These are phyloP conservation scores for Neonectria hederae DNA, from an alignment of 2,329 filamentous ascomycete genomes.

Conservation along the genomic window DNA sequence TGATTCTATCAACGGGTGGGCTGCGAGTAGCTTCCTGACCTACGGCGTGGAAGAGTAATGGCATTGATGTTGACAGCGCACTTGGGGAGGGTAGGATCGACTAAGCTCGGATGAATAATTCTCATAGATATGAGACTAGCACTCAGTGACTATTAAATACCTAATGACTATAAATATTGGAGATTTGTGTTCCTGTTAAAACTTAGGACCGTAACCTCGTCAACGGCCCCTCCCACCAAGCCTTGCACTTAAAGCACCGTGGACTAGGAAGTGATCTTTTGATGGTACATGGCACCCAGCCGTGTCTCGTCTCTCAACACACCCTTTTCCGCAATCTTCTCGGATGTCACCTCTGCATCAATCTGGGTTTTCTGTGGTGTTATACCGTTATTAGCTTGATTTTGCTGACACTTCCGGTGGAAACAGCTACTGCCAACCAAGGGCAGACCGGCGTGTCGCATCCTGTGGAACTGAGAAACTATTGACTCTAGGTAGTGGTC, in stretches of 20 bases:
- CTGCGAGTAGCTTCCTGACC: not conserved
- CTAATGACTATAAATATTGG: not conserved
- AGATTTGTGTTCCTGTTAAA: not conserved
- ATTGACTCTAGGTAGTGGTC: not conserved
- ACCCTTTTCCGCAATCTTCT: slow-evolving; percentile 37
- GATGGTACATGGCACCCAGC: slow-evolving; percentile 34
- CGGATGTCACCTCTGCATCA: slow-evolving; percentile 34
- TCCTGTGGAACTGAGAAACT: not conserved
- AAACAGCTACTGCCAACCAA: slow-evolving; percentile 15
- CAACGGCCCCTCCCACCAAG: slow-evolving; percentile 28
- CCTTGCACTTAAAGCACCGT: slow-evolving; percentile 30
- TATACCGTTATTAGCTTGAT: slow-evolving; percentile 31
- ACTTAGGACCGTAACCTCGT: slow-evolving; percentile 25
- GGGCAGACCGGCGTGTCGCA: too few relatives aligned
- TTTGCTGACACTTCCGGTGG: slow-evolving; percentile 27
- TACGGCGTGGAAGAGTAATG: not conserved
- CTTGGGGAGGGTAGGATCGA: too few relatives aligned
- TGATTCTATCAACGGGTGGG: slow-evolving; percentile 17
- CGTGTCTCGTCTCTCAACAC: slow-evolving; percentile 31
- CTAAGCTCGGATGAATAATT: not conserved
- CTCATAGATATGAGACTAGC: not conserved
- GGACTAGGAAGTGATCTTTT: slow-evolving; percentile 31
- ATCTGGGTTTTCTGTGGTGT: slow-evolving; percentile 37
- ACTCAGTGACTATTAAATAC: not conserved
- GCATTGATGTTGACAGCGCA: not conserved